Evolutionary conservation across 805 yeast genomes (phyloP).

Genomic region (Pichia californica): DNA sequence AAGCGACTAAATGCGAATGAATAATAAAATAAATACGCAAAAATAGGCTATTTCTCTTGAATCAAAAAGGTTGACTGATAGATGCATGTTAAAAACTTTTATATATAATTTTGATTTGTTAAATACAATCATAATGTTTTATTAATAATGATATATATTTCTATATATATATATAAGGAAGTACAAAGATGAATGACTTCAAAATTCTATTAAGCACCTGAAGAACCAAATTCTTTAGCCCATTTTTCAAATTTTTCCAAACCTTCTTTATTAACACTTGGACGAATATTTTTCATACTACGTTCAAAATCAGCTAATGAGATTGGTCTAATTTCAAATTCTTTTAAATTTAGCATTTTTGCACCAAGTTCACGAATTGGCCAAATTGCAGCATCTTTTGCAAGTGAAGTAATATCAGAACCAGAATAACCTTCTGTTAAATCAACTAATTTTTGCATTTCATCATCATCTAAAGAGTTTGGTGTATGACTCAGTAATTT

Average conservation of each 20-base stretch:
- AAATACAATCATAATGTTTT: no score
- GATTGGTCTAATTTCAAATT: conserved; percentile 75
- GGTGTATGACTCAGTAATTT: conserved; percentile 67
- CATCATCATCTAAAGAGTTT: conserved; percentile 58
- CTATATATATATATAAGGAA: no score
- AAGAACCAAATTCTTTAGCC: conserved; percentile 82
- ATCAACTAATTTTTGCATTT: conserved; percentile 51
- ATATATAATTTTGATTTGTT: no score
- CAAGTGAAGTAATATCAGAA: conserved; percentile 85
- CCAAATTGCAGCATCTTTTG: conserved; percentile 98
- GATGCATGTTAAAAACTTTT: no score
- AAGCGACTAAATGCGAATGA: no score
- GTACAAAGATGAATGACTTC: no score
- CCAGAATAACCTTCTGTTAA: conserved; percentile 75
- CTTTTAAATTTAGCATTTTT: conserved; percentile 57
- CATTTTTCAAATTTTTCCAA: conserved; percentile 76
- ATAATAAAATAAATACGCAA: no score
- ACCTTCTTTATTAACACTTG: conserved; percentile 83
- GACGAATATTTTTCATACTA: conserved; percentile 74
- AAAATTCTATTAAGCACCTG: conserved; percentile 52
- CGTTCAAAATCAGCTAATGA: conserved; percentile 63
- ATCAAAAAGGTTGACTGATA: no score
- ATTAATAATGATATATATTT: no score
- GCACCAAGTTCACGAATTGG: conserved; percentile 90
- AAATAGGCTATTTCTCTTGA: no score